Base-by-base conservation (phyloP, 192 early-diverging fungal species). In the Rhizophagus sp. region DNA sequence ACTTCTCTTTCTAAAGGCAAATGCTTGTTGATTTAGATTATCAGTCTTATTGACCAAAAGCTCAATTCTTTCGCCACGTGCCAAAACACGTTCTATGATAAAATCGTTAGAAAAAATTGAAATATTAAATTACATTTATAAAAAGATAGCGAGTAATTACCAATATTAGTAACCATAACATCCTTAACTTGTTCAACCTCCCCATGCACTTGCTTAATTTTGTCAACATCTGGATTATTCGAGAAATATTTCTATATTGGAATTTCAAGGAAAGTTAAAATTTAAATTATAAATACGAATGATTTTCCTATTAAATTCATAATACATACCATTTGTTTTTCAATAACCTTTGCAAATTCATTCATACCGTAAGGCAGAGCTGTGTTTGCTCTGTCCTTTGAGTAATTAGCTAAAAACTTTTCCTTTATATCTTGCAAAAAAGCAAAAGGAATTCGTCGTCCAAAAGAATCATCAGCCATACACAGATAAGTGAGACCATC, bases 81-180 rank as follows among this genome's bases (percentile, higher is more conserved):
- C 95, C 80, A 97, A 82, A 2, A 97, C 94, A 27, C 93, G 89
- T 79, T 97, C 96, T 92, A 81, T 61, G 36, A 27, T n/a, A 44
- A 70, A 41, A n/a, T 17, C 15, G 33, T 11, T 70, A 44, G 3
- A 22, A 10, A 36, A 36, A 24, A 41, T 39, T 17, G 19, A 27
- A 62, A 44, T 63, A 9, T 5, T 41, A n/a, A 44, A 15, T n/a
- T 11, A 10, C 9, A 41, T 36, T 36, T 22, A 11, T 1, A 69
- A 36, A 22, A 11, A 70, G 39, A n/a, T 15, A 27, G 41, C 19
- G 13, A 27, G 8, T 69, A 33, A 64, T 83, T 82, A 89, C 91
- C 92, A 79, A 98, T 98, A 81, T 98, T 98, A 84, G 94, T 91
- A 34, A 95, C 94, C 96, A 98, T 97, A 62, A 97, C 95, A 87